These are phyloP conservation scores for Taphrina betulina DNA, from an alignment of 1,139 yeast species.

Conservation along the genomic window DNA sequence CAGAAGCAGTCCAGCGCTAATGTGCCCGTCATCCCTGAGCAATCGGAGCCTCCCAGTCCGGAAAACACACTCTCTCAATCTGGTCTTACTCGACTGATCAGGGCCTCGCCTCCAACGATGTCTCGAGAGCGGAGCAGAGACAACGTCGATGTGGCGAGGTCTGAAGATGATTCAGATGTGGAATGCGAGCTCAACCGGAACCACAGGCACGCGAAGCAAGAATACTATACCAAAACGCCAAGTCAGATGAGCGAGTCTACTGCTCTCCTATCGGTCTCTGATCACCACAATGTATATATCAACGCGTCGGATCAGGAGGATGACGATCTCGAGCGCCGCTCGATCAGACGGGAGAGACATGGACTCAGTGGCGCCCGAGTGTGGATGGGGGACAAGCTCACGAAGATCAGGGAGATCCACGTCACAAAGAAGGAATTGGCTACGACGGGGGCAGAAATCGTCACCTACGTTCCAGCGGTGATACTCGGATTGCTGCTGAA, in stretches of 20 bases:
- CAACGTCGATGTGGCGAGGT: background rate
- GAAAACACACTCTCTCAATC: slow-evolving; percentile 22
- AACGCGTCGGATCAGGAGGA: background rate
- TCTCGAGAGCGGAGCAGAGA: slow-evolving; percentile 3
- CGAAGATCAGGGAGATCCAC: slow-evolving; percentile 1
- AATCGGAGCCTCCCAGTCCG: slow-evolving; percentile 26
- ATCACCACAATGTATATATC: background rate
- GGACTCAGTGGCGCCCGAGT: slow-evolving; percentile 6
- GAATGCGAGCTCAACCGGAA: too few relatives aligned
- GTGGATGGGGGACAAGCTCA: background rate
- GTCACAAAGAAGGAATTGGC: slow-evolving; percentile 13
- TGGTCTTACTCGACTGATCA: slow-evolving; percentile 10
- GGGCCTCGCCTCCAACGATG: slow-evolving; percentile 14
- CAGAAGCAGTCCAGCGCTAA: background rate
- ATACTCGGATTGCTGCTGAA: slow-evolving; percentile 79
- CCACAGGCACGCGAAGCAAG: background rate
- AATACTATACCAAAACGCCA: slow-evolving; percentile 13
- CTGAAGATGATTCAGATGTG: background rate
- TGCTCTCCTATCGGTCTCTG: slow-evolving; percentile 11
- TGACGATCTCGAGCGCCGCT: slow-evolving; percentile 8
- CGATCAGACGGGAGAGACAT: background rate
- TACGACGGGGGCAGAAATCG: slow-evolving; percentile 4
- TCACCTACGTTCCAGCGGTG: slow-evolving; percentile 64
- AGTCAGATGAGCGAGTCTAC: slow-evolving; percentile 29
- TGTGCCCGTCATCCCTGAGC: slow-evolving; percentile 23